phyloP scores from a whole-genome alignment of 106 monocot genomes.

The Allium fistulosum region DNA sequence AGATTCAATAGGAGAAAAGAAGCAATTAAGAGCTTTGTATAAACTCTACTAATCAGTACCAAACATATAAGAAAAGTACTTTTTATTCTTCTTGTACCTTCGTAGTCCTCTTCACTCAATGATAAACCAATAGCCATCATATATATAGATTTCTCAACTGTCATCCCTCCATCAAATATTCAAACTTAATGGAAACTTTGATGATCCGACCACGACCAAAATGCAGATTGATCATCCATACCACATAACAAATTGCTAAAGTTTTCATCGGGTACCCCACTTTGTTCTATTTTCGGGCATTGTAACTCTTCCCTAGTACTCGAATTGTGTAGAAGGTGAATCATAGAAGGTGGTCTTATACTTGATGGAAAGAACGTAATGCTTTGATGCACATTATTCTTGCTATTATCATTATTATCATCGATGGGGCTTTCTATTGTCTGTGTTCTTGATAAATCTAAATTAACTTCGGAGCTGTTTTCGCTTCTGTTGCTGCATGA shows the following conservation, averaged over 20 bases:
- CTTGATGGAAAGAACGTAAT: constrained; percentile 37
- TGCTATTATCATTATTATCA: not conserved
- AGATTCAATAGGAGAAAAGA: too few relatives aligned
- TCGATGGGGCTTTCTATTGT: constrained; percentile 21
- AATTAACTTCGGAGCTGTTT: constrained; percentile 73
- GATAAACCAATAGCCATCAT: too few relatives aligned
- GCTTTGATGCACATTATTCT: constrained; percentile 11
- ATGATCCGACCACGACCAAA: constrained; percentile 82
- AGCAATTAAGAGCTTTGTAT: too few relatives aligned
- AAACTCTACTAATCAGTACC: too few relatives aligned
- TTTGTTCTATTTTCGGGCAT: constrained; percentile 41
- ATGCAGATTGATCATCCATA: constrained; percentile 67
- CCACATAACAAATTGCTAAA: constrained; percentile 71
- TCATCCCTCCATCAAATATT: too few relatives aligned
- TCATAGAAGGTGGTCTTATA: constrained; percentile 31
- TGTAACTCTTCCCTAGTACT: constrained; percentile 15
- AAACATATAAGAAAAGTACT: too few relatives aligned
- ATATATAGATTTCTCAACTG: too few relatives aligned
- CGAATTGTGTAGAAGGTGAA: constrained; percentile 33
- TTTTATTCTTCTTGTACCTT: too few relatives aligned
- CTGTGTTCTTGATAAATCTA: constrained; percentile 60
- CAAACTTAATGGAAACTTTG: constrained; percentile 60
- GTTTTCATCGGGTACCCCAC: constrained; percentile 33
- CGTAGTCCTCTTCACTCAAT: too few relatives aligned
- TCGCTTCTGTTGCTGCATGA: constrained; percentile 94